Conservation (phyloP, 768 basidiomycete species). For the Mrakia blollopis region DNA sequence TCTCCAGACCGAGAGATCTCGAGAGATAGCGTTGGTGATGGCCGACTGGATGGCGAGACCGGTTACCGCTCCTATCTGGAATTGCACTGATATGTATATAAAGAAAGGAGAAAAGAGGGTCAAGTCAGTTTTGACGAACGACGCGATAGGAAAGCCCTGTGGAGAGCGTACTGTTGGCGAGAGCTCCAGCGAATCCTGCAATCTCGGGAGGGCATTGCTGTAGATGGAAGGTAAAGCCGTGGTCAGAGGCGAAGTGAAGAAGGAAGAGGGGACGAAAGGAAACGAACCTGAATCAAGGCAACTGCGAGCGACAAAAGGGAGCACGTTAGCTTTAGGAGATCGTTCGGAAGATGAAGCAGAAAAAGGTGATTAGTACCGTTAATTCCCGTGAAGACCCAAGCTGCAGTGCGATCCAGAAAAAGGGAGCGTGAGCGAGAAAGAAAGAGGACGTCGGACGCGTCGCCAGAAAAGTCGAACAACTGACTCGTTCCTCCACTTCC, state of each 20-base stretch:
- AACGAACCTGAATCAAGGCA: not conserved
- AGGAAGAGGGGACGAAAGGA: not conserved
- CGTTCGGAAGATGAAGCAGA: not conserved
- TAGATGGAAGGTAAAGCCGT: too few species aligned
- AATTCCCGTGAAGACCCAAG: not conserved
- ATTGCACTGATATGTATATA: not conserved
- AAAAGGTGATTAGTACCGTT: not conserved
- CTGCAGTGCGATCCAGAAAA: not conserved
- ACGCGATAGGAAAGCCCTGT: constrained; percentile 35
- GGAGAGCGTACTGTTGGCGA: constrained; percentile 40
- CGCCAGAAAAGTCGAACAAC: not conserved
- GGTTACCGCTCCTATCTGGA: not conserved
- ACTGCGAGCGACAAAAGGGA: not conserved
- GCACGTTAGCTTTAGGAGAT: not conserved
- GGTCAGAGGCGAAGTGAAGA: not conserved
- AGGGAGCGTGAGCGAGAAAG: not conserved
- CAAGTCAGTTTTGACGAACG: not conserved
- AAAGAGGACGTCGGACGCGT: not conserved
- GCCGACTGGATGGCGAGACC: constrained; percentile 40
- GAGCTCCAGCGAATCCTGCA: constrained; percentile 38
- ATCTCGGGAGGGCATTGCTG: constrained; percentile 15
- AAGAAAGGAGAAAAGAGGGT: not conserved
- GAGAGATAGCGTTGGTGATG: constrained; percentile 38
- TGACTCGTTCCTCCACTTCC: not conserved
- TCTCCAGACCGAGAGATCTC: constrained; percentile 39